phyloP scores from a whole-genome alignment of 1,284 basidiomycete species.

The Cutaneotrichosporon spelunceum region DNA sequence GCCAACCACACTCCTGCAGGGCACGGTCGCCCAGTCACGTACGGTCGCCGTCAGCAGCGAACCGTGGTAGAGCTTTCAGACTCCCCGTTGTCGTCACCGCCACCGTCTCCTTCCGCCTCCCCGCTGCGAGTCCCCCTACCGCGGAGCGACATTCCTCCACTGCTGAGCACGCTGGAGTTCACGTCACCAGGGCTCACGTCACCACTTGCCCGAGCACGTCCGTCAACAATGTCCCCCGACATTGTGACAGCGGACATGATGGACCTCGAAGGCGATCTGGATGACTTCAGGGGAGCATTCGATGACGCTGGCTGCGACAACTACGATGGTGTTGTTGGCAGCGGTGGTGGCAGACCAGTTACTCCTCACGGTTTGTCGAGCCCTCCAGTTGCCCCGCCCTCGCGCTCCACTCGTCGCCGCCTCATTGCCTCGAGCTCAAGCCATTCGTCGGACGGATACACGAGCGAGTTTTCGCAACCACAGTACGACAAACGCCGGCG shows the following conservation, averaged over 20 bases:
- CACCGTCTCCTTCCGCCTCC: conserved; percentile 7
- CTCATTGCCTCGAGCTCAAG: conserved; percentile 16
- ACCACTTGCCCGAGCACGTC: not conserved
- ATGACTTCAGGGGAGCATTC: not conserved
- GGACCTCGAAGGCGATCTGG: not conserved
- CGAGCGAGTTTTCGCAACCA: conserved; percentile 1
- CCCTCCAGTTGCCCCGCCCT: not conserved
- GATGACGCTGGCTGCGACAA: not conserved
- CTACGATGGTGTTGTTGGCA: not conserved
- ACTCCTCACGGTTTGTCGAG: not conserved
- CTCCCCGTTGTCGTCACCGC: conserved; percentile 17
- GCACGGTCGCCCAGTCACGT: conserved; percentile 11
- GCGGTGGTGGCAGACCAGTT: not conserved
- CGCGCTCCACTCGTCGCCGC: not conserved
- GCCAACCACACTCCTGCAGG: not conserved
- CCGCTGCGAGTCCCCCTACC: not conserved
- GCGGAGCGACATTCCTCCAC: not conserved
- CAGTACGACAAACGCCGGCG: conserved; percentile 29
- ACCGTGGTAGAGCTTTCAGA: not conserved
- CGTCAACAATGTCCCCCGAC: not conserved
- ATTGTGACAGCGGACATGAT: not conserved
- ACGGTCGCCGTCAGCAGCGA: conserved; percentile 12
- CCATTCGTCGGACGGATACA: conserved; percentile 2
- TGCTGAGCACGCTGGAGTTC: not conserved
- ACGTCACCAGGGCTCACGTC: not conserved